Evolutionary conservation across 1,284 basidiomycete genomes (phyloP).

Genomic region (Moesziomyces sp.): DNA sequence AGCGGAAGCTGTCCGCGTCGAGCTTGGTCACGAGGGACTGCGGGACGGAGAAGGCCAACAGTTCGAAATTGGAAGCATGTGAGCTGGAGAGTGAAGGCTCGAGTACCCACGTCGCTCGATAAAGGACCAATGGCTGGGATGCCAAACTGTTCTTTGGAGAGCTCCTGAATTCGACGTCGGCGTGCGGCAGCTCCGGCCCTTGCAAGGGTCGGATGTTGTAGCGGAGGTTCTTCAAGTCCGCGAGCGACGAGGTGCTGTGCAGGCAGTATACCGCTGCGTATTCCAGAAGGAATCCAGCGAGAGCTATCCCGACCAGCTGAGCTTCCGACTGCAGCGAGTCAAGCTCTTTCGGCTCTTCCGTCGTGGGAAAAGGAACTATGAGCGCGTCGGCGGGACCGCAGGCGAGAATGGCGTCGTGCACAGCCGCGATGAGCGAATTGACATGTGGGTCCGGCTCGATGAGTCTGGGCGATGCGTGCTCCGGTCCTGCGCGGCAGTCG

Average conservation of each 20-base stretch:
- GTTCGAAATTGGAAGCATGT: neutral
- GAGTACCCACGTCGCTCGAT: conserved; percentile 6
- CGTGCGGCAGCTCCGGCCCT: neutral
- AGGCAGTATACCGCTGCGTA: conserved; percentile 28
- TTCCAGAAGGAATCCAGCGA: conserved; percentile 29
- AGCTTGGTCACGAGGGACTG: conserved; percentile 1
- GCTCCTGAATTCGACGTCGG: conserved; percentile 5
- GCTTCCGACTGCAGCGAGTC: neutral
- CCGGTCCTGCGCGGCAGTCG: conserved; percentile 5
- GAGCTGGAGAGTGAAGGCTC: neutral
- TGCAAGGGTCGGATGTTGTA: conserved; percentile 12
- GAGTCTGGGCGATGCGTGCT: conserved; percentile 9
- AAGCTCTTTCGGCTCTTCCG: neutral
- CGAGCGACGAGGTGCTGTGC: neutral
- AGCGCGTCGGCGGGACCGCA: conserved; percentile 2
- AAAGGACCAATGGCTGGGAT: conserved; percentile 16
- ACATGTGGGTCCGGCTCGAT: conserved; percentile 12
- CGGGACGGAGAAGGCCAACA: conserved; percentile 29
- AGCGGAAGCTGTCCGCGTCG: neutral
- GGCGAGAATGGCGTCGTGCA: neutral
- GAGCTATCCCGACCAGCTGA: conserved; percentile 22
- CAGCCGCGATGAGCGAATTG: conserved; percentile 2
- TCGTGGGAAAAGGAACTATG: conserved; percentile 1
- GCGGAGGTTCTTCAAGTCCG: neutral
- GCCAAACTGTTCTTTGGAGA: conserved; percentile 25